Evolutionary conservation across 257 asterid species (phyloP).

Genomic region (Leptodermis oblonga): DNA sequence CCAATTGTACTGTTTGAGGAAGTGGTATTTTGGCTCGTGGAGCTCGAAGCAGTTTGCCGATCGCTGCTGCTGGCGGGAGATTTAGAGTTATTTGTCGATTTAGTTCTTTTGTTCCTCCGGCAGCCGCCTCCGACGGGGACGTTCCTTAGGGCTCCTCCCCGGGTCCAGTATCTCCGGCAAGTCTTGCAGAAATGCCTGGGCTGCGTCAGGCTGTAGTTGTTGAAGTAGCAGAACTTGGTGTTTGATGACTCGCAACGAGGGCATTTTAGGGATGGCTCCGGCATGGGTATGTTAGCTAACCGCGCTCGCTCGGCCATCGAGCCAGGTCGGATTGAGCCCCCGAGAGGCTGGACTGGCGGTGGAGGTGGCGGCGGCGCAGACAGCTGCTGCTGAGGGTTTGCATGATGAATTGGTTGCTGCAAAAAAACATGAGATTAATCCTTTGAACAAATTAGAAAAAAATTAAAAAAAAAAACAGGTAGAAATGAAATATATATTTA

Average conservation of each 20-base stretch:
- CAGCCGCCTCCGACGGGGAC: conserved; percentile 96
- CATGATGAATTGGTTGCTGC: conserved; percentile 47
- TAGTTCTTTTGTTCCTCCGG: conserved; percentile 69
- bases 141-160: conserved; percentile 82
- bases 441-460: not conserved
- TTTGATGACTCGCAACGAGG: conserved; percentile 90
- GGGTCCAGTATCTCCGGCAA: conserved; percentile 85
- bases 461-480: conserved; percentile 9
- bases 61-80: conserved; percentile 57
- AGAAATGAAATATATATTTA: conserved; percentile 24
- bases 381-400: conserved; percentile 30
- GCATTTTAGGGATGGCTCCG: conserved; percentile 72
- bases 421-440: not conserved
- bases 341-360: conserved; percentile 44
- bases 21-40: conserved; percentile 33
- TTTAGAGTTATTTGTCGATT: conserved; percentile 48
- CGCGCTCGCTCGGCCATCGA: conserved; percentile 94
- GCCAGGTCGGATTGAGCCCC: conserved; percentile 67
- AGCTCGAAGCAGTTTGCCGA: conserved; percentile 39
- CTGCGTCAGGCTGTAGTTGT: conserved; percentile 83
- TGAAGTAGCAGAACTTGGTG: conserved; percentile 91
- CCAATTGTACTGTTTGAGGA: conserved; percentile 33
- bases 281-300: conserved; percentile 75
- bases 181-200: conserved; percentile 98
- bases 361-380: conserved; percentile 27